Evolutionary conservation across 805 yeast species (phyloP), one percentile per base, ranked within the genome.

Genomic region (Blastobotrys terrestris): DNA sequence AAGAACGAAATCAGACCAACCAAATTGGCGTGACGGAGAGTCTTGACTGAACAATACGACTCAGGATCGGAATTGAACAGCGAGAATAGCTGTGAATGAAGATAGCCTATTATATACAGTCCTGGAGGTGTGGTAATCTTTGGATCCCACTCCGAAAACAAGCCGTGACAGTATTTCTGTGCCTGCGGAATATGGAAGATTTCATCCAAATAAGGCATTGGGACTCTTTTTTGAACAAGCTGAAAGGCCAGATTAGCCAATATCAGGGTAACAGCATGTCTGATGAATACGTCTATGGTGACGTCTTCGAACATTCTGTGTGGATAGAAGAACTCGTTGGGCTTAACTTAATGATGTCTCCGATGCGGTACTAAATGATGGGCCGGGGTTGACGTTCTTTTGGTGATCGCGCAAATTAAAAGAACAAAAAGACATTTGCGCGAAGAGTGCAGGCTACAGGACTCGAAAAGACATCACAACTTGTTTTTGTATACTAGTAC

Each of bases 71-170:
- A 14, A 14, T 31, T 22, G 40, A 45, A 11, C 14, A 26, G 67
- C 52, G 20, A 63, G 4, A 48, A 26, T 19, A 54, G 15, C 26
- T 44, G 49, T 14, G 45, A 39, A 42, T 52, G 70, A 0, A 70
- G 5, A 58, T 67, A 70, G 1, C 78, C 78, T 11, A 81, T 56
- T 2, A 75, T 48, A 64, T 94, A 92, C 15, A 92, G 71, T 0
- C 98, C 99, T 0, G 98, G 98, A 1, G 99, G 99, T 0, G 99
- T 94, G 1, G 99, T 92, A 64, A 94, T 89, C 64, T 92, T 91
- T 11, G 82, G 76, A 66, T 94, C 89, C 96, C 96, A 90, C 1
- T 71, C 61, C n/a, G 57, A 51, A 70, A 82, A 89, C 49, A 80
- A 72, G 11, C 84, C 85, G 1, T 65, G 59, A 54, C 88, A 78